These are phyloP conservation scores for Chaetothyriales sp. DNA, from an alignment of 2,329 filamentous ascomycete species.

Conservation along the genomic window DNA sequence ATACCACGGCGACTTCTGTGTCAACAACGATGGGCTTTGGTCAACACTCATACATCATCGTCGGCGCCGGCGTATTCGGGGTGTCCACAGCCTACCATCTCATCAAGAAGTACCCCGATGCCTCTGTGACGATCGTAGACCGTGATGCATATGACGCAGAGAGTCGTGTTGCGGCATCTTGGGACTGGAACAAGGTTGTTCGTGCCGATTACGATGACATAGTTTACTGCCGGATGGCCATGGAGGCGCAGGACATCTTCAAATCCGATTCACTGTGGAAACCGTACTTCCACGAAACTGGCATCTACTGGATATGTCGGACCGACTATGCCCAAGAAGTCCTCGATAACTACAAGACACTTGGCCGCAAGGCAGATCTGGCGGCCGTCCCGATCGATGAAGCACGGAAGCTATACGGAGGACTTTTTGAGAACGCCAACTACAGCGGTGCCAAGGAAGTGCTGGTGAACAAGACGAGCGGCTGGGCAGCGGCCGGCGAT, in stretches of 20 bases:
- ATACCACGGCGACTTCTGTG: neutral
- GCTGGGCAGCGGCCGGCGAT: constrained; percentile 51
- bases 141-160: constrained; percentile 24
- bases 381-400: constrained; percentile 38
- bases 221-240: constrained; percentile 20
- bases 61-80: constrained; percentile 41
- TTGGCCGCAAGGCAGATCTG: constrained; percentile 35
- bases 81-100: constrained; percentile 40
- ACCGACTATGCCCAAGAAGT: constrained; percentile 36
- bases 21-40: neutral
- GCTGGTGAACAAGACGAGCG: constrained; percentile 46
- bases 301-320: constrained; percentile 37
- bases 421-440: constrained; percentile 47
- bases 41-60: constrained; percentile 24
- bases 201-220: constrained; percentile 19
- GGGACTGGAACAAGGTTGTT: constrained; percentile 19
- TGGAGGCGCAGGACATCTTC: constrained; percentile 24
- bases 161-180: constrained; percentile 21
- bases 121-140: constrained; percentile 34
- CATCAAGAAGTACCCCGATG: constrained; percentile 35
- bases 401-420: constrained; percentile 42
- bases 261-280: constrained; percentile 24
- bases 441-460: constrained; percentile 47
- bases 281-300: constrained; percentile 39
- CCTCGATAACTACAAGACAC: constrained; percentile 37